Conservation (phyloP, 345 rosid species). For the Cochlearia excelsa region DNA sequence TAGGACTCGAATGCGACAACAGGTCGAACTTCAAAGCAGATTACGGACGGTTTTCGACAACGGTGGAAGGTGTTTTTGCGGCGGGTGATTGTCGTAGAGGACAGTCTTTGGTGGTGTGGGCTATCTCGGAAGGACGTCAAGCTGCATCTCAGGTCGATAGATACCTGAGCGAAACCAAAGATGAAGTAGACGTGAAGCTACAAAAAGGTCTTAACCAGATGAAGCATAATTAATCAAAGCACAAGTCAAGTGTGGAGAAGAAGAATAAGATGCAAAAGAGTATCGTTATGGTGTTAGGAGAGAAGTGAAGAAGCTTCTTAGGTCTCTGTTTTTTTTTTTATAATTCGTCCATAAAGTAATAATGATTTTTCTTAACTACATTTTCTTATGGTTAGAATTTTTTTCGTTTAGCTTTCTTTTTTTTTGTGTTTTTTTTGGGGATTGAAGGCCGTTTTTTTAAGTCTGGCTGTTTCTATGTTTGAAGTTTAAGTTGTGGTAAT, state of each 20-base stretch:
- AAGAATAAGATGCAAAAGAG: not conserved
- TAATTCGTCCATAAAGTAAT: conserved; percentile 15
- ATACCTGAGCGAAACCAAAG: conserved; percentile 46
- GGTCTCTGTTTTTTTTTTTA: not conserved
- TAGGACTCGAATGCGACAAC: conserved; percentile 78
- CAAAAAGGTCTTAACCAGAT: conserved; percentile 38
- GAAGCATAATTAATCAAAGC: conserved; percentile 5
- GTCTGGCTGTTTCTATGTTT: conserved; percentile 22
- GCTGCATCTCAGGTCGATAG: conserved; percentile 88
- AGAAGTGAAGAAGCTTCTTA: no score
- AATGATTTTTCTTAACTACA: conserved; percentile 7
- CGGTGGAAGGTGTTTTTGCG: conserved; percentile 79
- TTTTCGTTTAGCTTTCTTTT: conserved; percentile 10
- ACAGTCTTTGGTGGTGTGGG: conserved; percentile 98
- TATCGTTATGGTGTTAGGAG: not conserved
- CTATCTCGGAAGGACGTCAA: conserved; percentile 96
- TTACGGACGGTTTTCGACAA: conserved; percentile 85
- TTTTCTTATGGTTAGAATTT: conserved; percentile 18
- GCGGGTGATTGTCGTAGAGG: conserved; percentile 99
- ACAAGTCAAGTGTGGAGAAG: not conserved
- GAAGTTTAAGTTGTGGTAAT: conserved; percentile 17
- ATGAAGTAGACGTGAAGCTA: conserved; percentile 22
- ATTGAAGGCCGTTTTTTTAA: conserved; percentile 18
- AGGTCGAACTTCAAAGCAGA: conserved; percentile 93
- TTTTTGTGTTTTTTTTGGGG: conserved; percentile 19